These are phyloP conservation scores for Rhynchospora breviuscula DNA, from an alignment of 176 grass and related monocot species.

Conservation along the genomic window DNA sequence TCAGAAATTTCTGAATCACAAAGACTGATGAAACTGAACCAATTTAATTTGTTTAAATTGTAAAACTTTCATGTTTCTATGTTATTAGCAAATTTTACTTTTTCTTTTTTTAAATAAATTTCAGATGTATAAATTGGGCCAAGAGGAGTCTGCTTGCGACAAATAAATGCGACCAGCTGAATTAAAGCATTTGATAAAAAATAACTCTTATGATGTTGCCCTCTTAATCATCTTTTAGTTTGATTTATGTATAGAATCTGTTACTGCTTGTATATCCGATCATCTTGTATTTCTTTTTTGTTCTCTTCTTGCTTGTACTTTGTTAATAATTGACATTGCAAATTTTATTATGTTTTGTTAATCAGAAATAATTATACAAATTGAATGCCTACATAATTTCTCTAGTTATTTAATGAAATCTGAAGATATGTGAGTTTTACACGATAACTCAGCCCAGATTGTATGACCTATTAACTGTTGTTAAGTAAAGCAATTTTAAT, in stretches of 20 bases:
- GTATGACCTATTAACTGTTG: no score
- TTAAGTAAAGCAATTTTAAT: no score
- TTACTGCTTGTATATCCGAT: not conserved
- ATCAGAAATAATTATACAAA: no score
- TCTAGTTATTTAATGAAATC: no score
- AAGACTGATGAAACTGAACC: no score
- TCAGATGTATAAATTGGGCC: not conserved
- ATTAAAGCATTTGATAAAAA: not conserved
- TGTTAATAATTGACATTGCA: no score
- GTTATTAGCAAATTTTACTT: not conserved
- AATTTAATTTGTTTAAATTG: slow-evolving; percentile 2
- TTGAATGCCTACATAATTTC: no score
- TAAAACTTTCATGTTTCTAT: not conserved
- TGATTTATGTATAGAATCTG: not conserved
- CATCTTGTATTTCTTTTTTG: not conserved
- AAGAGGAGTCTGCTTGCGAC: not conserved
- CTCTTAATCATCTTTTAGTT: not conserved
- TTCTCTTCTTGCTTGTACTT: not conserved
- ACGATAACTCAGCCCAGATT: no score
- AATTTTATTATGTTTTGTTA: no score
- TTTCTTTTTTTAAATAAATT: not conserved
- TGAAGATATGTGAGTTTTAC: no score
- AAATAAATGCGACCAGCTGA: not conserved
- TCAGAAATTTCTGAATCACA: no score
- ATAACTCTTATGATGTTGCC: not conserved